A percentile compares a stretch with the other conserved stretches of the same genome.
These are phyloP conservation scores for Oryza punctata DNA, from an alignment of 176 grass and related monocot species.

Conservation along the genomic window DNA sequence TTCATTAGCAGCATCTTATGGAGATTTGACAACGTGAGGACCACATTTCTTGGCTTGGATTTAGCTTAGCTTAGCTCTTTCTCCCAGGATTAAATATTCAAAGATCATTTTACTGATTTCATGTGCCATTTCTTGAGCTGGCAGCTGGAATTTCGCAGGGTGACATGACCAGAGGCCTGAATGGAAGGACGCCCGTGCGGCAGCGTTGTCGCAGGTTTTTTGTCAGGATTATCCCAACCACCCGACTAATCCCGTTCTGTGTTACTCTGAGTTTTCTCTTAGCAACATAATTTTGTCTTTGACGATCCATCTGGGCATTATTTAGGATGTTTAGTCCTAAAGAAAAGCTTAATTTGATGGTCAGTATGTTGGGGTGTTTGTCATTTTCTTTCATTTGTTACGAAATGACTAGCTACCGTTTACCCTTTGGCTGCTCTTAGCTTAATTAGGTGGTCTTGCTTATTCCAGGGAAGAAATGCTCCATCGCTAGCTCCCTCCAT, in stretches of 20 bases:
- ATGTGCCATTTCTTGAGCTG: neutral
- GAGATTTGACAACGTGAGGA: constrained; percentile 20
- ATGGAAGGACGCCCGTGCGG: constrained; percentile 18
- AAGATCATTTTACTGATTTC: neutral
- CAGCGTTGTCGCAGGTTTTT: constrained; percentile 39
- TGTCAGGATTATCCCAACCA: constrained; percentile 51
- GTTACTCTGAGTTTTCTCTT: neutral
- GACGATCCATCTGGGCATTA: constrained; percentile 15
- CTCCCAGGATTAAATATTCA: neutral
- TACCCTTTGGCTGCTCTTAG: neutral
- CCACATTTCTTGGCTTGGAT: neutral
- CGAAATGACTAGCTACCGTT: constrained; percentile 31
- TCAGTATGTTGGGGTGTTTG: neutral
- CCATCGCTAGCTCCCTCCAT: neutral
- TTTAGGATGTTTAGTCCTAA: neutral
- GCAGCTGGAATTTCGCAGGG: neutral
- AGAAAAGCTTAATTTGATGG: neutral
- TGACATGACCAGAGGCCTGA: neutral
- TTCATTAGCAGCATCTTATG: constrained; percentile 15
- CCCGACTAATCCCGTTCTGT: constrained; percentile 29
- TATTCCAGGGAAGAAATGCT: neutral
- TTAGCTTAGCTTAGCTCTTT: neutral
- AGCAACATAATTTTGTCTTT: constrained; percentile 43
- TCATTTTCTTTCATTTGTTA: constrained; percentile 30
- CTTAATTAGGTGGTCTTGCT: neutral